Base-by-base conservation (phyloP, 73 alveolate species). In the Paramecium caudatum region DNA sequence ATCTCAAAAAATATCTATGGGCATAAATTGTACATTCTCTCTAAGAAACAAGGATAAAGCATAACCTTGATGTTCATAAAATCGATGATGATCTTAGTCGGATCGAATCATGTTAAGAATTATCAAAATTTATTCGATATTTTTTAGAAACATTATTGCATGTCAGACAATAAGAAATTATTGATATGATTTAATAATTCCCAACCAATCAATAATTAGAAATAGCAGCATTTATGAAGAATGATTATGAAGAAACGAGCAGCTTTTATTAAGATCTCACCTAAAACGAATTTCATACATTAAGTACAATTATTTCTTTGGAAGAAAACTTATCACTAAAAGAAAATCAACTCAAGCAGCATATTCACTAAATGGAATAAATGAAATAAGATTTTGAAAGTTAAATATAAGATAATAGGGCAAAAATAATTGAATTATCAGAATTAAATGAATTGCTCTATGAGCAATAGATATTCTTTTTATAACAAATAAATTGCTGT, bases 151-250 rank as follows among this genome's bases (percentile, higher is more conserved):
- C 80, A 0, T 9, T 55, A 9, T 15, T 55, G 1, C 9, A 23
- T 3, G 80, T 55, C 10, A 55, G 30, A 10, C 30, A 37, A 0
- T 7, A 55, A 55, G 36, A 55, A 5, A 27, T 55, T 10, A 21
- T 55, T 0, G 80, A 55, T 12, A 55, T 55, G 80, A 55, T 55
- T 37, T 15, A 55, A 55, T 55, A 55, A 55, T 55, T 55, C 3
- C 7, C 30, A 10, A 37, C 80, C 8, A 16, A 55, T 27, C 30
- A 55, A 55, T 55, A 55, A 55, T 55, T 27, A 55, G 80, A 55
- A 27, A 55, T 55, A 0, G 30, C 30, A 23, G 80, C 27, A 6
- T 55, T 55, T 55, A 27, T 55, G 45, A 8, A 55, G 12, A 55
- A 55, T 27, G 4, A 23, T 27, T 10, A 4, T 19, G 45, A 23